Evolutionary conservation across 768 basidiomycete genomes (phyloP).

Genomic region (Mycena leptocephala): DNA sequence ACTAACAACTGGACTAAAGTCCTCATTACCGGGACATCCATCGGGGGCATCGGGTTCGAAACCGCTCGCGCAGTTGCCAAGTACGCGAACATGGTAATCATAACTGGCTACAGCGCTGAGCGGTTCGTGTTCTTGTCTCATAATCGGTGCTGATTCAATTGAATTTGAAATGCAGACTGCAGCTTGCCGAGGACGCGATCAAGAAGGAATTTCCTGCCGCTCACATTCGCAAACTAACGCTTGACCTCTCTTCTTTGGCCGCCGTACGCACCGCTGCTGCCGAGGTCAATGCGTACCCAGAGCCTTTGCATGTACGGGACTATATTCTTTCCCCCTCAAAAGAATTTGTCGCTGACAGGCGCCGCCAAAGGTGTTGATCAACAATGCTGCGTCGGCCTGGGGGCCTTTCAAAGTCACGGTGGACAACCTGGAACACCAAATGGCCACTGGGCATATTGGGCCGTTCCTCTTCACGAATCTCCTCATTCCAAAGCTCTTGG

Average conservation of each 20-base stretch:
- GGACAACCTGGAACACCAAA: background rate
- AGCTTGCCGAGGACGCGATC: background rate
- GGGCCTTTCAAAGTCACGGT: no score
- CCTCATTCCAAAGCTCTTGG: background rate
- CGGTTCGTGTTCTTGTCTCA: background rate
- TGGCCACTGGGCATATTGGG: background rate
- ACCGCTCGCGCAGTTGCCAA: conserved; percentile 8
- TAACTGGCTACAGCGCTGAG: conserved; percentile 5
- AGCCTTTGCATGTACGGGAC: background rate
- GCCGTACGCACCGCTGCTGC: background rate
- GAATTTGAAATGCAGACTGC: background rate
- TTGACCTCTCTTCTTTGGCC: no score
- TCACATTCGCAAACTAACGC: no score
- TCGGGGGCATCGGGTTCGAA: conserved; percentile 12
- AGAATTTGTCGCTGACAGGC: background rate
- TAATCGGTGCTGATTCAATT: background rate
- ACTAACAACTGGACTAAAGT: no score
- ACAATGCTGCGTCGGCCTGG: background rate
- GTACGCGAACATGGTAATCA: conserved; percentile 1
- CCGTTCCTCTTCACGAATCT: background rate
- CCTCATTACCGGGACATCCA: background rate
- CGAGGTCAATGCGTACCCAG: conserved; percentile 4
- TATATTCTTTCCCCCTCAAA: background rate
- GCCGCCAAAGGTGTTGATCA: background rate
- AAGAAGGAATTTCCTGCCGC: no score